Evolutionary conservation across 352 stramenopile species (phyloP).

Genomic region (Globisporangium barbulae): DNA sequence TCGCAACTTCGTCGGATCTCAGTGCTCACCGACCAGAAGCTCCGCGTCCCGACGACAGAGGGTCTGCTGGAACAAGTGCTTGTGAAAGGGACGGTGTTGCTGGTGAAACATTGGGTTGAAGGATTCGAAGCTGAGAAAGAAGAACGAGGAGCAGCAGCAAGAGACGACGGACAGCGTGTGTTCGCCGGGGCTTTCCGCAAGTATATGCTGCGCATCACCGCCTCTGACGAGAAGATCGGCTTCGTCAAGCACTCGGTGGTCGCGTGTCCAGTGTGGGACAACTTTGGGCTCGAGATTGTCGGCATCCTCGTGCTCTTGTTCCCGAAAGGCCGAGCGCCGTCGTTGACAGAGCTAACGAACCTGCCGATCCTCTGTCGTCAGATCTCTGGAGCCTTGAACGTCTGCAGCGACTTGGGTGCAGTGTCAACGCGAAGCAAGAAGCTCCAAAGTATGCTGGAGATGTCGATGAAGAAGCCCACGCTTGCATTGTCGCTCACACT

Average conservation of each 20-base stretch:
- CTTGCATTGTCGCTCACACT: conserved; percentile 44
- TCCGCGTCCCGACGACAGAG: conserved; percentile 43
- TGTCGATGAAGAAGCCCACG: conserved; percentile 28
- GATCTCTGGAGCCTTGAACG: conserved; percentile 68
- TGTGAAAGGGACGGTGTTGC: conserved; percentile 35
- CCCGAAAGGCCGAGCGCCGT: conserved; percentile 22
- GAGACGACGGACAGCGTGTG: not conserved
- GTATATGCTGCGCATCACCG: conserved; percentile 34
- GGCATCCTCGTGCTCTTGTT: conserved; percentile 67
- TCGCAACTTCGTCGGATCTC: conserved; percentile 50
- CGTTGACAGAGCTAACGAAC: conserved; percentile 42
- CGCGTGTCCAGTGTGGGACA: conserved; percentile 69
- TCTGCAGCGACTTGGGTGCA: conserved; percentile 53
- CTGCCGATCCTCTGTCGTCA: conserved; percentile 59
- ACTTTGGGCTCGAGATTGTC: conserved; percentile 55
- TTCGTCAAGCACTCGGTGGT: conserved; percentile 66
- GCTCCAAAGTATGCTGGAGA: conserved; percentile 51
- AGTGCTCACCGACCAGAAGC: conserved; percentile 57
- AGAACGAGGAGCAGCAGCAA: not conserved
- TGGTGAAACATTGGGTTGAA: conserved; percentile 55
- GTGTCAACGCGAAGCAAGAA: conserved; percentile 37
- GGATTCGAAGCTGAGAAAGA: conserved; percentile 13
- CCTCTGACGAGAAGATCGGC: conserved; percentile 38
- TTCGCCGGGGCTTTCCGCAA: conserved; percentile 14
- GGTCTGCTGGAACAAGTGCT: conserved; percentile 62